Evolutionary conservation across 2,329 filamentous ascomycete species (phyloP), one percentile per base, ranked within the genome.

Genomic region (Thyridium curvatum): DNA sequence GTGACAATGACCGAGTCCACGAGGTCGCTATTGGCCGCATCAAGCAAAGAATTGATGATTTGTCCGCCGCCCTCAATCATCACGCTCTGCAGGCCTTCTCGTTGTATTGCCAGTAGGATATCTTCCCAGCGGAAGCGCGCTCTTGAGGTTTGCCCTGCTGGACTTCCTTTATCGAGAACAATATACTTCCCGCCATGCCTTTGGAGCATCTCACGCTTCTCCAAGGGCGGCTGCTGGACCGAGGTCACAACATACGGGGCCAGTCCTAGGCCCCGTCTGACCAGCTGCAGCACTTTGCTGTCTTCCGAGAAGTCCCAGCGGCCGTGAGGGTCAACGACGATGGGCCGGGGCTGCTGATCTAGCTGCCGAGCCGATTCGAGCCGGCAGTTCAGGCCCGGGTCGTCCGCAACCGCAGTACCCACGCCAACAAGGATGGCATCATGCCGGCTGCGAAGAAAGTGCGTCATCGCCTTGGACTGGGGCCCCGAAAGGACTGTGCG

Each of bases 51-150:
- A 55, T 93, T 94, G 55, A 97, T 87, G 28, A 96, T 79, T 10
- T 71, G 68, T 1, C 77, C 90, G 10, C 91, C 91, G 0, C 91
- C 91, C 59, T 97, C 91, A 35, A 97, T 74, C 91, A 96, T 96
- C 41, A 96, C 70, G 55, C 88, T 95, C 38, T 63, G 60, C 33
- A 95, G 64, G 2, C 80, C 79, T 49, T 84, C 70, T 1, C 55
- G 57, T 28, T 51, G 47, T n/a, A 94, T 59, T 4, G 68, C 64
- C 14, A 60, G 60, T 21, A 94, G 61, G 13, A 94, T 72, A 31
- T 71, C 68, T 10, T 59, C 59, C 88, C 87, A 94, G 14, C 68
- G 60, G 45, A 84, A 71, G 40, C 69, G 64, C 55, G 63, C 54
- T 13, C 53, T 62, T 35, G 58, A 60, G 39, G 57, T 53, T 34